phyloP scores from a whole-genome alignment of 306 rosid species.

The Prunus dulcis region DNA sequence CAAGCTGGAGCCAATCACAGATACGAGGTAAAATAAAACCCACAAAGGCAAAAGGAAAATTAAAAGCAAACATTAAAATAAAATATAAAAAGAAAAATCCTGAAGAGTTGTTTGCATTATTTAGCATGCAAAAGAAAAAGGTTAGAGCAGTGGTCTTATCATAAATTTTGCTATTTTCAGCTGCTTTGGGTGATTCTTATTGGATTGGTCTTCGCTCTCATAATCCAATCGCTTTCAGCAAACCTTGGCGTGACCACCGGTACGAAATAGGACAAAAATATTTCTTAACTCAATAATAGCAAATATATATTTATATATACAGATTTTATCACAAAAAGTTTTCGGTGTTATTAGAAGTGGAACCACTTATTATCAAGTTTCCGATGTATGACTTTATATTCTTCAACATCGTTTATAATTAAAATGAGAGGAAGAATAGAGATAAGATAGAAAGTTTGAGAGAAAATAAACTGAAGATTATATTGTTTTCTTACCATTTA shows the following conservation, averaged over 20 bases:
- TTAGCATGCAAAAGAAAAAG: neutral
- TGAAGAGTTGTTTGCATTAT: neutral
- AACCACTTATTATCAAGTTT: too few species aligned
- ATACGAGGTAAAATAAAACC: constrained; percentile 56
- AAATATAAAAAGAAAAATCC: neutral
- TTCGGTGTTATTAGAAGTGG: too few species aligned
- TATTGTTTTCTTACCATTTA: neutral
- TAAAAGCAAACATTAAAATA: neutral
- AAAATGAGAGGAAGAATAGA: too few species aligned
- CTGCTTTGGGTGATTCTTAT: constrained; percentile 82
- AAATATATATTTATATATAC: neutral
- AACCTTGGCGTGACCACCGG: constrained; percentile 88
- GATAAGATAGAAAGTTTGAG: neutral
- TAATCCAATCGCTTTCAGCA: constrained; percentile 85
- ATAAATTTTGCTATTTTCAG: constrained; percentile 34
- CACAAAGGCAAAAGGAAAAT: neutral
- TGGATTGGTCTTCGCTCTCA: constrained; percentile 76
- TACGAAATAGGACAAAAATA: constrained; percentile 4
- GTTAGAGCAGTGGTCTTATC: neutral
- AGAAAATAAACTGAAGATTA: too few species aligned
- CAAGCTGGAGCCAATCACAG: constrained; percentile 83
- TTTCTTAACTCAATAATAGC: neutral
- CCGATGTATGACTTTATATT: accelerated
- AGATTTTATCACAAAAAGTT: too few species aligned
- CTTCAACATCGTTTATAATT: too few species aligned